phyloP scores from a whole-genome alignment of 2,329 filamentous ascomycete genomes.

The Volutella citrinella region DNA sequence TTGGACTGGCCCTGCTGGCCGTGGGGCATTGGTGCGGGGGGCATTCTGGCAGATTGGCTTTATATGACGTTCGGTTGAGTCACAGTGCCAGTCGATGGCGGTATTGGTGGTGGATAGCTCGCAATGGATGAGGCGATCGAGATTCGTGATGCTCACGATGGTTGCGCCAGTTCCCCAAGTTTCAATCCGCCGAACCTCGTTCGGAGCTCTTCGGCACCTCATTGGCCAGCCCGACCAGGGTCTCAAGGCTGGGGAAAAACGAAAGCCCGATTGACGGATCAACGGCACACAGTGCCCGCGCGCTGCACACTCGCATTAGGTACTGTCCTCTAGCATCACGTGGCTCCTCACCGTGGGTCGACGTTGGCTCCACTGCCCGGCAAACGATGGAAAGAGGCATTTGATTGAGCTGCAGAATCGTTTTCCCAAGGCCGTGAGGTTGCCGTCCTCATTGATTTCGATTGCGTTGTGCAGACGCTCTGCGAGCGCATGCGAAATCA shows the following conservation, averaged over 20 bases:
- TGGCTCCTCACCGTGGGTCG: conserved; percentile 31
- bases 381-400: conserved; percentile 19
- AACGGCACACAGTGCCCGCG: conserved; percentile 25
- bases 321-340: conserved; percentile 34
- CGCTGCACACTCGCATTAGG: not conserved
- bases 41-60: conserved; percentile 28
- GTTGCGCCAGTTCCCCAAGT: conserved; percentile 8
- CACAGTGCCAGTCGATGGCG: not conserved
- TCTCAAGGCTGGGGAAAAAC: no score
- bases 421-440: no score
- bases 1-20: conserved; percentile 48
- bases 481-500: conserved; percentile 28
- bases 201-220: conserved; percentile 7
- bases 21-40: conserved; percentile 38
- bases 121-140: no score
- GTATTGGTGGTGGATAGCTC: conserved; percentile 1
- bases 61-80: not conserved
- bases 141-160: conserved; percentile 1
- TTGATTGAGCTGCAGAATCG: no score
- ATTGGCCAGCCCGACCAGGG: conserved; percentile 22
- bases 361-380: conserved; percentile 21
- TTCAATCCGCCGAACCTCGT: conserved; percentile 5
- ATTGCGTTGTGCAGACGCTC: conserved; percentile 18
- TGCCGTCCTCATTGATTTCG: no score
- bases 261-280: conserved; percentile 21